Conservation (phyloP, 805 yeast genomes). For the Zygosaccharomyces rouxii region DNA sequence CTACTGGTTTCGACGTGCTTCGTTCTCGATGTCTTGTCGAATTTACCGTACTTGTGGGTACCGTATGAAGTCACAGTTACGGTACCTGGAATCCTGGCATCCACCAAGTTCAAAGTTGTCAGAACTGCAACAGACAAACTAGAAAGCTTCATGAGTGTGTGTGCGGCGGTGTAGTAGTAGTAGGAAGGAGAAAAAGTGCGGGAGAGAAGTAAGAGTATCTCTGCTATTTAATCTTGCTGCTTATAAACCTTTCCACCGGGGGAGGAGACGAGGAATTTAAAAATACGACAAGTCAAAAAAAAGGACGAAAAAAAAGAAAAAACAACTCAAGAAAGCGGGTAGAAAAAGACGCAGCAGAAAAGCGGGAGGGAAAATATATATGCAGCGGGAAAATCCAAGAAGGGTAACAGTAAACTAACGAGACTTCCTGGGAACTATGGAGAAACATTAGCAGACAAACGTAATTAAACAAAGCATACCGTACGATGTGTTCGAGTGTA, state of each 20-base stretch:
- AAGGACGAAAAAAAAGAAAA: not conserved
- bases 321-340: not conserved
- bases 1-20: constrained; percentile 39
- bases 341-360: not conserved
- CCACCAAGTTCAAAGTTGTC: constrained; percentile 36
- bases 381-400: not conserved
- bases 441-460: not conserved
- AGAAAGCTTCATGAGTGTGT: constrained; percentile 40
- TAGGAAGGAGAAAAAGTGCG: not conserved
- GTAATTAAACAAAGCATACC: too few species aligned
- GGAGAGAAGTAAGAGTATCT: not conserved
- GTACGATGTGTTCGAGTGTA: too few species aligned
- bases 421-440: not conserved
- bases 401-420: not conserved
- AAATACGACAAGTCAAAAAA: not conserved
- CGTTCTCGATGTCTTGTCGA: constrained; percentile 39
- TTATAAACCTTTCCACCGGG: not conserved
- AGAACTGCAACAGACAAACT: constrained; percentile 40
- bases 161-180: constrained; percentile 2
- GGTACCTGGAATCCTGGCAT: constrained; percentile 39
- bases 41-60: constrained; percentile 54
- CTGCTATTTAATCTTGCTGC: not conserved
- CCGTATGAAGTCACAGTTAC: constrained; percentile 37
- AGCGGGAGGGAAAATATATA: not conserved
- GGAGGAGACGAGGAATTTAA: not conserved